Evolutionary conservation across 2,329 filamentous ascomycete species (phyloP), one percentile per base, ranked within the genome.

Genomic region (Ophiocordyceps sinensis): DNA sequence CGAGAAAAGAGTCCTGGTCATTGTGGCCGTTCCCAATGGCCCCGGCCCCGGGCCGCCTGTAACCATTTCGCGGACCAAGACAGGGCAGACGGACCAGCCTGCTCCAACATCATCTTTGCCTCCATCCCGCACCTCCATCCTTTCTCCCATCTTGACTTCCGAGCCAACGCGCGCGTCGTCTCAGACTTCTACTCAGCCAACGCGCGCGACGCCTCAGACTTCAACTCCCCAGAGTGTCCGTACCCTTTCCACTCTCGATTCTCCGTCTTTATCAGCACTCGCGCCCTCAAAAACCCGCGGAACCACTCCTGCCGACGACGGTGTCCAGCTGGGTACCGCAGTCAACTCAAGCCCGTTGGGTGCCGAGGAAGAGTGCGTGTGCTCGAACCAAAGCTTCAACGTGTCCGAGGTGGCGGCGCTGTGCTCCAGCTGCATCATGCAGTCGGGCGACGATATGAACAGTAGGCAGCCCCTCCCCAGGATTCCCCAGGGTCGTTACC

Each of bases 331-430:
- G 17, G 19, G 21, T 2, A 11, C n/a, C 3, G 28, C 26, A 12
- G 26, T 8, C 3, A 17, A 38, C 19, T 14, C 29, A 5, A 7
- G 6, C 12, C 34, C 41, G 9, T 45, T 45, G 26, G 48, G 50
- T 14, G 52, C 52, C 2, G 63, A 66, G 42, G 48, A 52, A 40
- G 45, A 53, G 13, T 66, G 63, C 40, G 57, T 63, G 4, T 66
- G 63, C 39, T 39, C 45, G 8, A 64, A 65, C 40, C 47, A 51
- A 41, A 65, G 63, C 46, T 65, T 66, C 40, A 52, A 66, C 37
- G 63, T 66, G 12, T 51, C 56, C 29, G 45, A 50, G 31, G 46
- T 66, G n/a, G 57, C 60, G 6, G 60, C 53, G 1, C 47, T 64
- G 9, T 66, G 63, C 34, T 52, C 61, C 15, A 59, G 61, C 40